Percentiles rank a stretch among this genome's conserved stretches.
phyloP scores from a whole-genome alignment of 106 monocot species.

The Agapanthus africanus region DNA sequence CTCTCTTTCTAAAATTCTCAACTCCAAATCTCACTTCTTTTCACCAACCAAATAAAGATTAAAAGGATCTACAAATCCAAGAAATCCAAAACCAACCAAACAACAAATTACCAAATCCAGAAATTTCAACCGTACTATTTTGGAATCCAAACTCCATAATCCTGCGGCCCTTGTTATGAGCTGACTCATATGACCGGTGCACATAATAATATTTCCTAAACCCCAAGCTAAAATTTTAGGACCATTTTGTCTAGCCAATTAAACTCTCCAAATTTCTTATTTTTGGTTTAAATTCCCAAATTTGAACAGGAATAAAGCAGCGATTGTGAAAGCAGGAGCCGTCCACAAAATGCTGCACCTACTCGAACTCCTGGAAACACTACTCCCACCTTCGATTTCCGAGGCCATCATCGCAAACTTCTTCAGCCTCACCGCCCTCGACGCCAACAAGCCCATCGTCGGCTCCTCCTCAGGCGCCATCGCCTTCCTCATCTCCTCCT shows the following conservation, averaged over 20 bases:
- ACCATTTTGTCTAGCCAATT: neutral
- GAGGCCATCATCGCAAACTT: constrained; percentile 78
- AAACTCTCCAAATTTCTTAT: too few species aligned
- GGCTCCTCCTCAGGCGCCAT: constrained; percentile 50
- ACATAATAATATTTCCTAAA: neutral
- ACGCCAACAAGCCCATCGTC: constrained; percentile 70
- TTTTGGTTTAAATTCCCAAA: too few species aligned
- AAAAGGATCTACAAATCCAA: too few species aligned
- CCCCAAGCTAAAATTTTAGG: neutral
- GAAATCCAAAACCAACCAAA: too few species aligned
- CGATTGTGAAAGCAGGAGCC: constrained; percentile 64
- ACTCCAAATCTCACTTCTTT: too few species aligned
- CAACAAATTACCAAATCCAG: too few species aligned
- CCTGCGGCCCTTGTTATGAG: neutral
- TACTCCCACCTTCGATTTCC: neutral
- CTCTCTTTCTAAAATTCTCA: too few species aligned
- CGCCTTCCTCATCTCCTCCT: constrained; percentile 45
- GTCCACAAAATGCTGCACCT: constrained; percentile 65
- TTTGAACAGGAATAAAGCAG: constrained; percentile 74
- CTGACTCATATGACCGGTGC: neutral
- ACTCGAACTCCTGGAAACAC: constrained; percentile 10
- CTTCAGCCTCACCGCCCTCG: constrained; percentile 71
- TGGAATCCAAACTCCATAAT: too few species aligned
- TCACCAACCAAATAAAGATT: too few species aligned
- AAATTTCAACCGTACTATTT: too few species aligned